Base-by-base conservation (phyloP, 306 rosid genomes). In the Nissolia schottii region DNA sequence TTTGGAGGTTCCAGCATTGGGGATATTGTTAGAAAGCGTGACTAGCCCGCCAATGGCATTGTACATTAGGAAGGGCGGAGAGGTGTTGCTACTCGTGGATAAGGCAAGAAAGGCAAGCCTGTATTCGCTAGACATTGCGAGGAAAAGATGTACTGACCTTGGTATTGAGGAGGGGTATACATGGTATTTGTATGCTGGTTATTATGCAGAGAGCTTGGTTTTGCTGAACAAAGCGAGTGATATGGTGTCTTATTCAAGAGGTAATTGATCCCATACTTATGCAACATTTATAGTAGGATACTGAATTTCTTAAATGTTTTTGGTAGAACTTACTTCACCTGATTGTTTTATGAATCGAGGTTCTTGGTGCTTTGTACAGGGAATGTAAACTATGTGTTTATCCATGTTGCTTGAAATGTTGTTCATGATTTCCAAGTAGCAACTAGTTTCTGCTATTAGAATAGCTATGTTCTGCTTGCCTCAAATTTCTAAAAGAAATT, bases 131-230 rank as follows among this genome's bases (percentile, higher is more conserved):
- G 77, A 80, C 7, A 7, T 35, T 2, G 57, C 55, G 51, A 23
- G 19, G 5, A 20, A 23, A 64, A 38, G 6, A 12, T 12, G 62
- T 46, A 55, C 19, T 1, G 40, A 75, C 25, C 65, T 70, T 13
- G 38, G 64, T 35, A 55, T 76, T 63, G 70, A 62, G 40, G 49
- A 20, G 18, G 82, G 73, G 7, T 50, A 25, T 55, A 23, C 45
- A 3, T 59, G 63, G 69, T 55, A 19, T 63, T 1, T 40, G 4
- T 70, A 61, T 56, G 25, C 45, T 54, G 73, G 68, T 19, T 70
- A 75, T 70, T 80, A 75, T 70, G 46, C 71, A 32, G 84, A 75
- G 64, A 80, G 74, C 27, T 70, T 80, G 6, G 63, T 74, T 67
- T 64, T 80, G 10, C 74, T 80, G 11, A 25, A 75, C 62, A 61